Evolutionary conservation across 345 rosid genomes (phyloP).

Genomic region (Pseudoturritis turrita): DNA sequence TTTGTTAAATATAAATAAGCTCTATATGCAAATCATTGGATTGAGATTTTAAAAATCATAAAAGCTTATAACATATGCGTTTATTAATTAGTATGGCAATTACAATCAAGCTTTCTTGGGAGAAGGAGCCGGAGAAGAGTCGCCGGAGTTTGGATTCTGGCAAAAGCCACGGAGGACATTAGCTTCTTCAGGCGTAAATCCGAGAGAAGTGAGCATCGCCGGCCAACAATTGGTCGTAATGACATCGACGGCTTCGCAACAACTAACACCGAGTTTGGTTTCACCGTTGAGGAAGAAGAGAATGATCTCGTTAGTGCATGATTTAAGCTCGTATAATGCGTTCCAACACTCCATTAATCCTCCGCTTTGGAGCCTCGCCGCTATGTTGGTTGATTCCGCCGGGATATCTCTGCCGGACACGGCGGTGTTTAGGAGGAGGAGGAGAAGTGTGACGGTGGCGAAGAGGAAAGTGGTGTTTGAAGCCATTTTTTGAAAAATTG

Average conservation of each 20-base stretch:
- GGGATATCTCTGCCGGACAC: constrained; percentile 23
- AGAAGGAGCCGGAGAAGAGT: constrained; percentile 28
- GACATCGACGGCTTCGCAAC: constrained; percentile 56
- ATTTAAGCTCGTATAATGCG: constrained; percentile 57
- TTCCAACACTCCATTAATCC: constrained; percentile 61
- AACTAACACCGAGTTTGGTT: constrained; percentile 46
- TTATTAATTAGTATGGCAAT: background rate
- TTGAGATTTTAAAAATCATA: background rate
- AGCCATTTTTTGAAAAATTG: background rate
- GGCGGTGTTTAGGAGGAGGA: background rate
- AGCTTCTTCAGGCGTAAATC: constrained; percentile 57
- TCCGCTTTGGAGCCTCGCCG: constrained; percentile 37
- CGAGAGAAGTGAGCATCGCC: constrained; percentile 65
- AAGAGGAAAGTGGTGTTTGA: constrained; percentile 25
- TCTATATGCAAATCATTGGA: background rate
- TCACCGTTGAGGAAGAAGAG: constrained; percentile 59
- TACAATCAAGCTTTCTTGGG: constrained; percentile 6
- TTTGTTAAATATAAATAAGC: background rate
- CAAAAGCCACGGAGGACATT: constrained; percentile 59
- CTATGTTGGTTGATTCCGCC: constrained; percentile 22
- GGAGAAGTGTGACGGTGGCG: background rate
- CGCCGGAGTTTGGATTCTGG: constrained; percentile 19
- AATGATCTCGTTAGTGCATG: constrained; percentile 69
- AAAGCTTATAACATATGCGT: background rate
- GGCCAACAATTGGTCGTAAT: constrained; percentile 78